These are phyloP conservation scores for Paecilomyces fulvus DNA, from an alignment of 2,329 filamentous ascomycete species.

Conservation along the genomic window DNA sequence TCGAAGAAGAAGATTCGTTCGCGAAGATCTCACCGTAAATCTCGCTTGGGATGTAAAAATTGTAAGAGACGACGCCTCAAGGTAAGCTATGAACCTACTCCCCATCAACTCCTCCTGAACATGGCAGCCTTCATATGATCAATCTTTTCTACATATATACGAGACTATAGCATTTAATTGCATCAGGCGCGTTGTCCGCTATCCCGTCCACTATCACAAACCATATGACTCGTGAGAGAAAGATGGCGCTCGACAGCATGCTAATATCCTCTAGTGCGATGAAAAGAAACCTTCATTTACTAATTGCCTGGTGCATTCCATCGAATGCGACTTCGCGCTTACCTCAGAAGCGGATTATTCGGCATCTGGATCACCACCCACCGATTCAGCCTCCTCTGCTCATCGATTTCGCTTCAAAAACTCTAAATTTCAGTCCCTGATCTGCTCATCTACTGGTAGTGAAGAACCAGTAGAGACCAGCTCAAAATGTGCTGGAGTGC, in stretches of 20 bases:
- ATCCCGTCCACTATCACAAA: not conserved
- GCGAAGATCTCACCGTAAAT: slow-evolving; percentile 26
- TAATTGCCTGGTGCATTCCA: not conserved
- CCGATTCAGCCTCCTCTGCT: not conserved
- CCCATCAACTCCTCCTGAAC: not conserved
- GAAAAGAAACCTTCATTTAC: not conserved
- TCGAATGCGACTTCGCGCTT: not conserved
- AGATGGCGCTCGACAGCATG: not conserved
- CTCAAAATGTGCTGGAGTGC: slow-evolving; percentile 16
- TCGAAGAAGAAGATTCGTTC: slow-evolving; percentile 4
- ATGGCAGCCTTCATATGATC: not conserved
- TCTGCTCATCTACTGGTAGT: not conserved
- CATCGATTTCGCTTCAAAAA: not conserved
- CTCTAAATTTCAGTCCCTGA: not conserved
- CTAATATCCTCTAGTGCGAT: not conserved
- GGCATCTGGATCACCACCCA: not conserved
- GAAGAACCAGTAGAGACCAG: slow-evolving; percentile 15
- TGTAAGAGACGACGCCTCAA: slow-evolving; percentile 29
- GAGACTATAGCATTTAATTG: not conserved
- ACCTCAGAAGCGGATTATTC: not conserved
- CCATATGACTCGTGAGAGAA: not conserved
- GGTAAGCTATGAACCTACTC: slow-evolving; percentile 12
- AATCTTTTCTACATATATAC: not conserved
- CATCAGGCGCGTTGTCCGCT: not conserved
- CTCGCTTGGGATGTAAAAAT: slow-evolving; percentile 22